Percentiles rank a stretch among this genome's conserved stretches.
phyloP scores from a whole-genome alignment of 2,329 filamentous ascomycete genomes.

The Onygenales sp. region DNA sequence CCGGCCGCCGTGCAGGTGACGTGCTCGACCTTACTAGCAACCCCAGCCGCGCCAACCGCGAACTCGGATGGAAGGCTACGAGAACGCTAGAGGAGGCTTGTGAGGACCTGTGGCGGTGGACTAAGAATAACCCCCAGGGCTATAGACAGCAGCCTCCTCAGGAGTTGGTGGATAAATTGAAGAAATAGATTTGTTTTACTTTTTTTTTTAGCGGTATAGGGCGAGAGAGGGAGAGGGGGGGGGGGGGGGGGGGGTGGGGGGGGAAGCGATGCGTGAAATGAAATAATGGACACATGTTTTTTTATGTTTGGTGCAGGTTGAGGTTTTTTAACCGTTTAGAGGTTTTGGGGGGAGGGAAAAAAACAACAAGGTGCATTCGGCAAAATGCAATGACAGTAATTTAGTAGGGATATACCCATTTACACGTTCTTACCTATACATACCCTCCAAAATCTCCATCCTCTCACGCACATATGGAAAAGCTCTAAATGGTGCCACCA shows the following conservation, averaged over 20 bases:
- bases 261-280: not conserved
- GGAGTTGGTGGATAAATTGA: conserved; percentile 54
- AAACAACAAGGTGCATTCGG: not conserved
- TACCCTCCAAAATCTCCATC: too few species aligned
- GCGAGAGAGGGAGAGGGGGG: not conserved
- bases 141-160: conserved; percentile 87
- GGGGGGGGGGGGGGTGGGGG: too few species aligned
- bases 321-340: not conserved
- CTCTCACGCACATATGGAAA: too few species aligned
- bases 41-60: conserved; percentile 73
- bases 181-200: conserved; percentile 1
- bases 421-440: too few species aligned
- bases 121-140: conserved; percentile 89
- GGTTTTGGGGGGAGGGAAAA: not conserved
- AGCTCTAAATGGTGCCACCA: too few species aligned
- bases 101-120: conserved; percentile 93
- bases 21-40: conserved; percentile 93
- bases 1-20: conserved; percentile 72
- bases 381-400: too few species aligned
- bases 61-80: conserved; percentile 88
- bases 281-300: not conserved
- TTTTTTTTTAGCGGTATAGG: not conserved
- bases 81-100: conserved; percentile 87
- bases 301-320: not conserved
- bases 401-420: too few species aligned